Evolutionary conservation across 2,329 filamentous ascomycete genomes (phyloP).

Genomic region (Fusarium devonianum): DNA sequence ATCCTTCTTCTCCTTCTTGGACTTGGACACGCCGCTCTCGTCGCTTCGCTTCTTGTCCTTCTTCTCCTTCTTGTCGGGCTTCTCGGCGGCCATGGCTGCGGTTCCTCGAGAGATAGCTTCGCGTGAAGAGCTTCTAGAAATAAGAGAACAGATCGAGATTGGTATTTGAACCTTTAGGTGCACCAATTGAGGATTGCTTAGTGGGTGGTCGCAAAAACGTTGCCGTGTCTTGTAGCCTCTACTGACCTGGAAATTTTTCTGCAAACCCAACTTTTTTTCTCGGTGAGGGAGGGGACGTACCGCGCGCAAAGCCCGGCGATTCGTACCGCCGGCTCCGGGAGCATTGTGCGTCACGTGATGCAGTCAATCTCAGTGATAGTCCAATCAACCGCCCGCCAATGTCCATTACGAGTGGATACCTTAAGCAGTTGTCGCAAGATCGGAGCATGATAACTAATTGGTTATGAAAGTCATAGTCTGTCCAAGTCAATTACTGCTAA

Average conservation of each 20-base stretch:
- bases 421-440: too few species aligned
- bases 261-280: slow-evolving; percentile 43
- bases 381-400: slow-evolving; percentile 37
- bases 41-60: slow-evolving; percentile 68
- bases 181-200: slow-evolving; percentile 36
- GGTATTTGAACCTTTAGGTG: slow-evolving; percentile 17
- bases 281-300: slow-evolving; percentile 41
- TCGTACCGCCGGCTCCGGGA: slow-evolving; percentile 44
- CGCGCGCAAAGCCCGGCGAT: slow-evolving; percentile 39
- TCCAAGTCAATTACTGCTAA: too few species aligned
- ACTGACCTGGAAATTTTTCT: slow-evolving; percentile 46
- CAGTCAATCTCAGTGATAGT: background rate
- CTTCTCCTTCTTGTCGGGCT: slow-evolving; percentile 61
- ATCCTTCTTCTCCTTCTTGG: slow-evolving; percentile 67
- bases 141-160: slow-evolving; percentile 5
- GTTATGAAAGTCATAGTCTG: too few species aligned
- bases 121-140: slow-evolving; percentile 6
- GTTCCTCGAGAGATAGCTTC: slow-evolving; percentile 24
- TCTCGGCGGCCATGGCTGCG: slow-evolving; percentile 56
- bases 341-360: slow-evolving; percentile 24
- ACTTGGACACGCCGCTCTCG: slow-evolving; percentile 60
- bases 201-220: slow-evolving; percentile 37
- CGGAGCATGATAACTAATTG: too few species aligned
- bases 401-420: slow-evolving; percentile 33
- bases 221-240: slow-evolving; percentile 38